These are phyloP conservation scores for Capsicum pubescens DNA, from an alignment of 257 asterid genomes.

Conservation along the genomic window DNA sequence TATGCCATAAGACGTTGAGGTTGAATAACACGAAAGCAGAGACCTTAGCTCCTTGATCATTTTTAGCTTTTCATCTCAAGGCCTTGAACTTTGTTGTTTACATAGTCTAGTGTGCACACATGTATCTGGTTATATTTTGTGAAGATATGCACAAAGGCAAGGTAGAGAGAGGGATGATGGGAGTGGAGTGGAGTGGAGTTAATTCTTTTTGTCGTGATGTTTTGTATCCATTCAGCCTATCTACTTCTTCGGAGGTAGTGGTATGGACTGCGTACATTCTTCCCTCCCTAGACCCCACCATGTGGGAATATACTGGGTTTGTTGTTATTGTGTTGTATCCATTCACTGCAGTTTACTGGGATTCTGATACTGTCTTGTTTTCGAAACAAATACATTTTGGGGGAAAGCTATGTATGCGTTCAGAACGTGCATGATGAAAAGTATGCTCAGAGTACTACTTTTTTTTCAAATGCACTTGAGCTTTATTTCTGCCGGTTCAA, in stretches of 20 bases:
- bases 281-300: too few relatives aligned
- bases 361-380: not conserved
- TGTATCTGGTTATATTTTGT: not conserved
- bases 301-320: too few relatives aligned
- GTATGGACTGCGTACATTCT: too few relatives aligned
- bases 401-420: not conserved
- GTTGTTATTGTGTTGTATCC: not conserved
- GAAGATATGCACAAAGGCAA: not conserved
- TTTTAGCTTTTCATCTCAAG: not conserved
- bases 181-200: conserved; percentile 22
- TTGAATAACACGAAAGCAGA: not conserved
- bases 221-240: not conserved
- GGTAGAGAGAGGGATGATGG: not conserved
- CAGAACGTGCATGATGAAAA: not conserved
- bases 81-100: not conserved
- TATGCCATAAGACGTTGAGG: not conserved
- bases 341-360: not conserved
- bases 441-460: too few relatives aligned
- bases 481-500: not conserved
- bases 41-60: not conserved
- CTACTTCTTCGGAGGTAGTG: too few relatives aligned
- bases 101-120: not conserved
- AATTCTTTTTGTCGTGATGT: not conserved
- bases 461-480: not conserved
- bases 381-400: not conserved